Base-by-base conservation (phyloP, 1,139 yeast genomes). In the Suhomyces kunorum region DNA sequence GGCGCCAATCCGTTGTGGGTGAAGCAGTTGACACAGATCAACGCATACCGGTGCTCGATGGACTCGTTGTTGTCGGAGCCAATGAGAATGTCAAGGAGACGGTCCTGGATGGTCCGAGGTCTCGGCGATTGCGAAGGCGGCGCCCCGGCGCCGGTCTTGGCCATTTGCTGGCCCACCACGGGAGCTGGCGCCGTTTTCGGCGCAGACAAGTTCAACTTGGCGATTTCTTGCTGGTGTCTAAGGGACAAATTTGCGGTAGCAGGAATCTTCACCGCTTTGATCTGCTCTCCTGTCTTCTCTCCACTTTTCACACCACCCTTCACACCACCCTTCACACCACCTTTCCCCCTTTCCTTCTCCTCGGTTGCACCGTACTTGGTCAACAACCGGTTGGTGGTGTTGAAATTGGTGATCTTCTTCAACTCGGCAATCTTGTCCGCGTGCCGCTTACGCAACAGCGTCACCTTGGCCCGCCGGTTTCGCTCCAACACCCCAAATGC, bases 1-100 rank as follows among this genome's bases (percentile, higher is more conserved):
- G 89, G 87, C 0, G 95, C 95, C 39, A 87, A 69, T 1, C 96
- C 96, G 55, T 87, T 87, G 60, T 87, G 95, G 19, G 71, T 66
- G 32, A 63, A 68, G 55, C 96, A 87, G 13, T 72, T 66, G 19
- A 56, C 50, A 56, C 96, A 87, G 14, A 87, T 84, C 50, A 87
- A 70, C 0, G 96, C 96, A 56, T 73, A 85, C 34, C 95, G 64
- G 42, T 68, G 68, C 40, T 79, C 76, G n/a, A 66, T 71, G 0
- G 88, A 75, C 43, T 81, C 79, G 46, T 74, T 66, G 53, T 82
- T 86, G 54, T 85, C 90, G 9, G 83, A 79, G 2, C 96, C 96
- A 11, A 86, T 70, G 17, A 88, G 61, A 16, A 78, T 53, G 50
- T 83, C 76, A 36, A 78, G 57, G 6, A 78, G 34, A 28, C 72